Percentiles rank a stretch among this genome's conserved stretches.
Evolutionary conservation across 1,284 basidiomycete species (phyloP).

Genomic region (Cutaneotrichosporon curvatum): DNA sequence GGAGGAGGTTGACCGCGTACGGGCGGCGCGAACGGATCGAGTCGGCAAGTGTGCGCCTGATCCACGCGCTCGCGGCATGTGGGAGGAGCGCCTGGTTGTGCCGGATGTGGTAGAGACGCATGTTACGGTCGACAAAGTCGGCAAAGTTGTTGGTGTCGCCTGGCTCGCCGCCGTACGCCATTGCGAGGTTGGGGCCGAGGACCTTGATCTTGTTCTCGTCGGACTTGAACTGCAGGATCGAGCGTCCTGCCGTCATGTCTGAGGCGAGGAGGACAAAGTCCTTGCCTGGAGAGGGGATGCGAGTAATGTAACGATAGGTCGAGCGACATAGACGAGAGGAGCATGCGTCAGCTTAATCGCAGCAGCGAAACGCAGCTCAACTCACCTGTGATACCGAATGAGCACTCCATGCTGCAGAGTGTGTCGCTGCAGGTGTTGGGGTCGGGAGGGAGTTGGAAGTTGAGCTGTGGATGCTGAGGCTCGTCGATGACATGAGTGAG

Average conservation of each 20-base stretch:
- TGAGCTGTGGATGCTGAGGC: background rate
- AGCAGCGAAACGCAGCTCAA: background rate
- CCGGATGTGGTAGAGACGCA: conserved; percentile 92
- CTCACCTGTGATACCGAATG: conserved; percentile 49
- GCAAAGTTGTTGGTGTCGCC: conserved; percentile 97
- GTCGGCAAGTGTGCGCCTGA: conserved; percentile 80
- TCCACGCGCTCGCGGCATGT: conserved; percentile 86
- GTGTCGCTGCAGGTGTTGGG: background rate
- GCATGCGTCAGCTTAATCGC: background rate
- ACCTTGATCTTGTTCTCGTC: conserved; percentile 97
- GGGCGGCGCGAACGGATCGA: conserved; percentile 81
- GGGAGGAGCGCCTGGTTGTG: conserved; percentile 74
- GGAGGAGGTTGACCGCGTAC: conserved; percentile 85
- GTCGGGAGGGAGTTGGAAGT: background rate
- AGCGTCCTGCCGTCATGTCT: conserved; percentile 77
- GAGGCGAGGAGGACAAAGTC: conserved; percentile 86
- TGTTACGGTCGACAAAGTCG: conserved; percentile 91
- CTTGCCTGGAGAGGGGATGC: conserved; percentile 66
- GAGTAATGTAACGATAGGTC: background rate
- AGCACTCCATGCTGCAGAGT: conserved; percentile 45
- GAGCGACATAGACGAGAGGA: too few species aligned
- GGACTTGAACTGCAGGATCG: conserved; percentile 94
- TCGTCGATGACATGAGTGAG: conserved; percentile 5
- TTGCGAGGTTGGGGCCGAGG: conserved; percentile 82
- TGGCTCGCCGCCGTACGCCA: conserved; percentile 92